Evolutionary conservation across 2,329 filamentous ascomycete genomes (phyloP).

Genomic region (Ophiostoma tasmaniense): DNA sequence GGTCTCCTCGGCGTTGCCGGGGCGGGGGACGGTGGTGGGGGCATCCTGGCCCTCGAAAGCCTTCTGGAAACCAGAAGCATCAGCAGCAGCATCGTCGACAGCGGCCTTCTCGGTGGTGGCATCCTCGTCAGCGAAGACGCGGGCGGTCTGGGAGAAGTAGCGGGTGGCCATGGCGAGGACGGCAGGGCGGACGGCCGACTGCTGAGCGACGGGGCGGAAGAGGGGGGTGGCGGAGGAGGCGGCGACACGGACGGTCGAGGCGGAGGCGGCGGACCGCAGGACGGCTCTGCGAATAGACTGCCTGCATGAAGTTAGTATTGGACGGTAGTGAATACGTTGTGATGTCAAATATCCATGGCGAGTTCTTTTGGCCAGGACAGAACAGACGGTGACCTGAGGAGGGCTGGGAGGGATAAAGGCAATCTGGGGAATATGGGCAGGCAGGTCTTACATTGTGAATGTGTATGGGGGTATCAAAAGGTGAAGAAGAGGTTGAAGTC

Average conservation of each 20-base stretch:
- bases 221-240: constrained; percentile 22
- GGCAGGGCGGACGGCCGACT: constrained; percentile 18
- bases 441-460: neutral
- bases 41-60: neutral
- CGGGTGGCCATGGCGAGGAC: constrained; percentile 21
- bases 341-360: neutral
- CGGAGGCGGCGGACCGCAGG: constrained; percentile 27
- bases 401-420: neutral
- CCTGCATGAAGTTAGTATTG: constrained; percentile 21
- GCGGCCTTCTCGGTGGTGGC: neutral
- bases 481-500: neutral
- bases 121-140: constrained; percentile 20
- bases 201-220: constrained; percentile 22
- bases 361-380: neutral
- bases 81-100: too few species aligned
- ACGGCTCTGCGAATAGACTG: constrained; percentile 29
- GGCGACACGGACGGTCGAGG: constrained; percentile 21
- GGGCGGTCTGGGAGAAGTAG: constrained; percentile 28
- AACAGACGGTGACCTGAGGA: neutral
- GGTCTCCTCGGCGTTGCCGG: constrained; percentile 16
- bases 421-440: neutral
- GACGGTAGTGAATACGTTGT: neutral
- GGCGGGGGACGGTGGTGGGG: neutral
- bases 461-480: neutral
- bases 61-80: neutral